Percentiles rank a stretch among this genome's conserved stretches.
These are phyloP conservation scores for Diaporthe sp. DNA, from an alignment of 2,329 filamentous ascomycete species.

Conservation along the genomic window DNA sequence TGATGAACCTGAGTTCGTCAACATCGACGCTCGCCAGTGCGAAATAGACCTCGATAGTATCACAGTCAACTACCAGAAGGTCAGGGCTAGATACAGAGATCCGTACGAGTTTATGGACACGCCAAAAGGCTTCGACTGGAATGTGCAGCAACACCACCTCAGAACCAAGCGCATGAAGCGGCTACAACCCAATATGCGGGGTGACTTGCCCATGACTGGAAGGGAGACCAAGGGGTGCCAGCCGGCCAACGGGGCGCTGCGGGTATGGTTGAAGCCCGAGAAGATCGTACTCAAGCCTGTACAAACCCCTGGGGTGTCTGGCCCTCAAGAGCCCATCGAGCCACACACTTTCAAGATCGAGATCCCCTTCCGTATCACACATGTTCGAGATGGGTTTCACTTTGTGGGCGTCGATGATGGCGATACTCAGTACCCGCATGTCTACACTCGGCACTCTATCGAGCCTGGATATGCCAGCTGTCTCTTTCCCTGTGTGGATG, in stretches of 20 bases:
- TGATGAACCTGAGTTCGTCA: constrained; percentile 70
- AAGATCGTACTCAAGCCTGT: constrained; percentile 48
- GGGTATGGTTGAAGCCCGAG: constrained; percentile 55
- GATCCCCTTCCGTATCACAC: constrained; percentile 83
- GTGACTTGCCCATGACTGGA: constrained; percentile 68
- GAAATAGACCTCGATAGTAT: constrained; percentile 68
- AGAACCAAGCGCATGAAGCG: constrained; percentile 76
- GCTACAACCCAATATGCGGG: constrained; percentile 64
- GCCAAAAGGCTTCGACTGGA: constrained; percentile 72
- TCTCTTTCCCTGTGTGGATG: constrained; percentile 94
- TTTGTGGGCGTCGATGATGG: constrained; percentile 88
- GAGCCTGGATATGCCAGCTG: constrained; percentile 85
- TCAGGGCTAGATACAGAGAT: constrained; percentile 68
- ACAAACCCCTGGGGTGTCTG: constrained; percentile 41
- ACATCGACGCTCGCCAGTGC: constrained; percentile 74
- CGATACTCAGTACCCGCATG: constrained; percentile 89
- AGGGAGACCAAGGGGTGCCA: constrained; percentile 69
- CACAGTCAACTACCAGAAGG: constrained; percentile 62
- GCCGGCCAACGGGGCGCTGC: constrained; percentile 67
- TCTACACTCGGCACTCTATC: constrained; percentile 87
- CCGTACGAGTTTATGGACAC: constrained; percentile 77
- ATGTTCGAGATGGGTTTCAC: constrained; percentile 87
- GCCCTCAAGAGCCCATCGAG: constrained; percentile 36
- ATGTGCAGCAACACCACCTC: constrained; percentile 82
- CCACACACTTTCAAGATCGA: constrained; percentile 55